Percentiles rank a stretch among this genome's conserved stretches.
These are phyloP conservation scores for Climacium dendroides DNA, from an alignment of 225 moss, liverwort and hornwort species.

Conservation along the genomic window DNA sequence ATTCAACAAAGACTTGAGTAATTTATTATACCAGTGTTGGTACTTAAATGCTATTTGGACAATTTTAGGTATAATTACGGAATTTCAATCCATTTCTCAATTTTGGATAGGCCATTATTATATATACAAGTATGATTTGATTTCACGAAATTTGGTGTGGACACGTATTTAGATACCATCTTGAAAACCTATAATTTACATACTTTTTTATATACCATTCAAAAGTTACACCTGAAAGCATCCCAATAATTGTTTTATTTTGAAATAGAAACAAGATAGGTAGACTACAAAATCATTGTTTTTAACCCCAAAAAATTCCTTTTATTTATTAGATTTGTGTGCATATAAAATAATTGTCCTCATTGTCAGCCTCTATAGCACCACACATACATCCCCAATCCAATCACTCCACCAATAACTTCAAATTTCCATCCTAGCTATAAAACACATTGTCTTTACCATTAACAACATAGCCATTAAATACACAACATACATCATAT, in stretches of 20 bases:
- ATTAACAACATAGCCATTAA: neutral
- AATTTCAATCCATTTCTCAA: neutral
- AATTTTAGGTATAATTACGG: neutral
- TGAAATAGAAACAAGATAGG: rapidly evolving
- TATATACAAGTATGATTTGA: no score
- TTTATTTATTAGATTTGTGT: neutral
- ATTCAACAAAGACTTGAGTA: neutral
- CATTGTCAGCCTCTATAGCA: neutral
- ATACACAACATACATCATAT: neutral
- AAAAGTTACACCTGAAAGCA: neutral
- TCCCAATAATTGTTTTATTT: neutral
- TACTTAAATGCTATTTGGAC: neutral
- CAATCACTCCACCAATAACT: neutral
- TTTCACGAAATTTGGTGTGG: neutral
- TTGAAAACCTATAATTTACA: neutral
- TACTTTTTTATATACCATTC: neutral
- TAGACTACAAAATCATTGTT: neutral
- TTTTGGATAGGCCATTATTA: neutral
- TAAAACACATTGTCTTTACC: neutral
- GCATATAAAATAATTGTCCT: neutral
- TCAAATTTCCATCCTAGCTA: neutral
- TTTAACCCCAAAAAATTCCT: neutral
- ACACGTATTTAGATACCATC: neutral
- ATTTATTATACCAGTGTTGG: neutral
- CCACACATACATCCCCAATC: neutral